phyloP scores from a whole-genome alignment of 1,284 basidiomycete species.

The Rhodofomes roseus region DNA sequence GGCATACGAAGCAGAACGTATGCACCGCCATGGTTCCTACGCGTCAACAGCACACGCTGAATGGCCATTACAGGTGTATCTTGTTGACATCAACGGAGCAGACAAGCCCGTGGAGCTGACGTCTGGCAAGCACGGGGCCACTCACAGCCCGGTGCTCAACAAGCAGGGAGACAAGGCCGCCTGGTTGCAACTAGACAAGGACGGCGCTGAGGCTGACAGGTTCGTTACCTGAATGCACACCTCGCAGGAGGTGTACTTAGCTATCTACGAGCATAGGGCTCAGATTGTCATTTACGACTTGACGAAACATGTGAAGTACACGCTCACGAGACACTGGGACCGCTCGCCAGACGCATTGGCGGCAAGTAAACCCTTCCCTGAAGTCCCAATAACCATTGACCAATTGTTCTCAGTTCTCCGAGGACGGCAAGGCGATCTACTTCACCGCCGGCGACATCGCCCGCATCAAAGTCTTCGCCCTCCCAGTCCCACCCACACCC shows the following conservation, averaged over 20 bases:
- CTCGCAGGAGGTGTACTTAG: no score
- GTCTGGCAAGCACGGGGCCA: slow-evolving; percentile 80
- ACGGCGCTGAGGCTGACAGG: slow-evolving; percentile 87
- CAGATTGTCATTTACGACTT: slow-evolving; percentile 81
- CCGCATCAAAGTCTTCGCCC: slow-evolving; percentile 66
- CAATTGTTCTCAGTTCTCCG: slow-evolving; percentile 58
- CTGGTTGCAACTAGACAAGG: slow-evolving; percentile 83
- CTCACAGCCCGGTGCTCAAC: slow-evolving; percentile 66
- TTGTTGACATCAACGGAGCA: slow-evolving; percentile 51
- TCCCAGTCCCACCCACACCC: slow-evolving; percentile 64
- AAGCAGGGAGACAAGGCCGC: slow-evolving; percentile 68
- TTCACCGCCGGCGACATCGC: slow-evolving; percentile 76
- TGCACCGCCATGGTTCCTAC: not conserved
- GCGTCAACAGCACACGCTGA: not conserved
- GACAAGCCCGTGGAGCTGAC: slow-evolving; percentile 64
- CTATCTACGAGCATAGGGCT: slow-evolving; percentile 35
- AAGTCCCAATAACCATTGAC: not conserved
- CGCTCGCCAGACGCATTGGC: slow-evolving; percentile 62
- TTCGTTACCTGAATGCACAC: slow-evolving; percentile 19
- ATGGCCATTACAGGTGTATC: slow-evolving; percentile 55
- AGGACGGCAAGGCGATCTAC: slow-evolving; percentile 67
- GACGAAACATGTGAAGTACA: slow-evolving; percentile 59
- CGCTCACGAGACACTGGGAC: slow-evolving; percentile 80
- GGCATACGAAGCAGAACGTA: slow-evolving; percentile 81
- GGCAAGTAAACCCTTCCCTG: slow-evolving; percentile 34